These are phyloP conservation scores for Tylopilus sp. DNA, from an alignment of 768 basidiomycete species.

Conservation along the genomic window DNA sequence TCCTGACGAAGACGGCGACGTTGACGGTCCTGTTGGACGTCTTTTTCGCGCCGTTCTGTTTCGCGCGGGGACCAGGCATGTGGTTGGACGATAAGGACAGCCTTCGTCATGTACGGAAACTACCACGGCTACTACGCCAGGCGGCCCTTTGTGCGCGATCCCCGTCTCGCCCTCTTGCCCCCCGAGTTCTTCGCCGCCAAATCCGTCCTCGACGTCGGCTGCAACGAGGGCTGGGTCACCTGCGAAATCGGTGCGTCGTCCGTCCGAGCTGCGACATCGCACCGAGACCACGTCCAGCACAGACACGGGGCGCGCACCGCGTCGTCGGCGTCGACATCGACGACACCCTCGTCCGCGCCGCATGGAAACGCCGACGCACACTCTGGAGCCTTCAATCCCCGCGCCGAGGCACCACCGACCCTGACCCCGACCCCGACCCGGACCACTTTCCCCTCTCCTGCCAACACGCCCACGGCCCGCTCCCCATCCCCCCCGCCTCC, in stretches of 20 bases:
- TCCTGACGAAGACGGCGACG: not conserved
- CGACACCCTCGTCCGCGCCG: conserved; percentile 63
- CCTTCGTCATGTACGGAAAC: conserved; percentile 71
- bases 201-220: conserved; percentile 78
- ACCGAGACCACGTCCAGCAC: conserved; percentile 42
- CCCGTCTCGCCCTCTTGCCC: conserved; percentile 63
- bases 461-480: conserved; percentile 69
- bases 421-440: conserved; percentile 4
- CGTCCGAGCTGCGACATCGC: no score
- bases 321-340: conserved; percentile 89
- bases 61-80: conserved; percentile 30
- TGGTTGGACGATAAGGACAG: no score
- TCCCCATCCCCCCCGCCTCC: conserved; percentile 54
- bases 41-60: conserved; percentile 19
- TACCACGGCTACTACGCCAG: conserved; percentile 85
- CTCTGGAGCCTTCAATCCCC: conserved; percentile 66
- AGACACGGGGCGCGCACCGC: conserved; percentile 54
- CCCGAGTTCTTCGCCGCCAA: conserved; percentile 47
- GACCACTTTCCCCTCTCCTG: conserved; percentile 78
- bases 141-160: conserved; percentile 57
- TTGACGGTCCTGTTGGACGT: conserved; percentile 11
- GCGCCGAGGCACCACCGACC: no score
- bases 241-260: conserved; percentile 69
- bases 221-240: conserved; percentile 84
- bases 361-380: conserved; percentile 67